phyloP scores from a whole-genome alignment of 345 rosid genomes.

The Eucalyptus dawsonii region DNA sequence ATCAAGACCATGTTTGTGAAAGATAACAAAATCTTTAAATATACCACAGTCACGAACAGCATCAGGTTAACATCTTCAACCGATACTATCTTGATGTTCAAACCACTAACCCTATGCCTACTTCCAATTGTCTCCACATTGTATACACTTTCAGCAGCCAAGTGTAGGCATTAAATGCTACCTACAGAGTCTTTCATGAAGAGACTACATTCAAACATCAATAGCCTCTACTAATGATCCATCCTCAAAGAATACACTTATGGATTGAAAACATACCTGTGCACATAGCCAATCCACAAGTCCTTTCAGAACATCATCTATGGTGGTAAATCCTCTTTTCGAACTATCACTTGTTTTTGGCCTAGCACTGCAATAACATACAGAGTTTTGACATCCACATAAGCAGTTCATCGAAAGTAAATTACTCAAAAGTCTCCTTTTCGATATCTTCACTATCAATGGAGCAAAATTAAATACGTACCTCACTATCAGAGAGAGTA shows the following conservation, averaged over 20 bases:
- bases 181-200: not conserved
- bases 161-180: not conserved
- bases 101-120: not conserved
- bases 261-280: constrained; percentile 38
- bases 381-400: not conserved
- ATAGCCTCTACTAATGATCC: not conserved
- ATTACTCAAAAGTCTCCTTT: not conserved
- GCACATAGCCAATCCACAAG: constrained; percentile 95
- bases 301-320: constrained; percentile 81
- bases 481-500: constrained; percentile 79
- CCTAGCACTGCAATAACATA: constrained; percentile 43
- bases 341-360: constrained; percentile 48
- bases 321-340: constrained; percentile 41
- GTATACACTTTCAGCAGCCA: not conserved
- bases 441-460: not conserved
- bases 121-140: not conserved
- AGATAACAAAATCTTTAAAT: not conserved
- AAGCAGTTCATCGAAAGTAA: not conserved
- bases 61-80: not conserved
- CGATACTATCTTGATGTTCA: not conserved
- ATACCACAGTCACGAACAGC: not conserved
- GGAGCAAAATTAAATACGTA: constrained; percentile 4
- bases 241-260: not conserved
- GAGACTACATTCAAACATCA: not conserved
- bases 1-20: not conserved